These are phyloP conservation scores for Pseudogymnoascus sp. DNA, from an alignment of 2,329 filamentous ascomycete species.

Conservation along the genomic window DNA sequence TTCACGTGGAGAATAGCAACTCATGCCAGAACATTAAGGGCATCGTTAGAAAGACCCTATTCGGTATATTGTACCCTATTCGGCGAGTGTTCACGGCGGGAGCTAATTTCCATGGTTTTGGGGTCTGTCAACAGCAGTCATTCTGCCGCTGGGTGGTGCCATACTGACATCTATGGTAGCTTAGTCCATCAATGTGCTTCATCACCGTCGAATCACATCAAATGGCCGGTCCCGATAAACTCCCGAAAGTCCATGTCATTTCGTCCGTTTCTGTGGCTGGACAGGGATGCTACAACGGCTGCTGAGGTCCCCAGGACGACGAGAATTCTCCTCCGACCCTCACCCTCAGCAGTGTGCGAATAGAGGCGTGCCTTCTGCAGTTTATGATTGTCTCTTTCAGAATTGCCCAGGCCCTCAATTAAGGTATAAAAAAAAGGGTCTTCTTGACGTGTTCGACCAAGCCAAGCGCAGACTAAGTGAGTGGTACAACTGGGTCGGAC, in stretches of 20 bases:
- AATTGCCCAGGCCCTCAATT: background rate
- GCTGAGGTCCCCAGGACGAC: background rate
- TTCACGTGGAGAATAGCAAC: background rate
- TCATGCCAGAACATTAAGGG: background rate
- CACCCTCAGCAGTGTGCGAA: background rate
- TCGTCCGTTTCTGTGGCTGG: background rate
- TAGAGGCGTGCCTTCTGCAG: background rate
- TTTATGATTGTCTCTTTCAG: background rate
- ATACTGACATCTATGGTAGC: background rate
- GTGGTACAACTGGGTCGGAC: constrained; percentile 6
- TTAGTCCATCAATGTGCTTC: background rate
- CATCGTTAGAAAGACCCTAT: background rate
- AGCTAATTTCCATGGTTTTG: constrained; percentile 5
- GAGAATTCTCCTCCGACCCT: background rate
- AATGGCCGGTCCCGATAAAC: constrained; percentile 5
- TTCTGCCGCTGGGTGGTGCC: background rate
- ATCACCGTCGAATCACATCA: background rate
- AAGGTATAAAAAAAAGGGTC: constrained; percentile 10
- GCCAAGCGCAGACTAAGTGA: constrained; percentile 1
- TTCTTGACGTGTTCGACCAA: background rate
- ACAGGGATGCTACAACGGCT: background rate
- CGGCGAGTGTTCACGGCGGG: background rate
- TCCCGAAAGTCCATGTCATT: constrained; percentile 2
- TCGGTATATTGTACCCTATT: background rate
- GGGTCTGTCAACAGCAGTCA: background rate